Percentiles rank a stretch among this genome's conserved stretches.
phyloP scores from a whole-genome alignment of 768 basidiomycete genomes.

The Suillus bovinus region DNA sequence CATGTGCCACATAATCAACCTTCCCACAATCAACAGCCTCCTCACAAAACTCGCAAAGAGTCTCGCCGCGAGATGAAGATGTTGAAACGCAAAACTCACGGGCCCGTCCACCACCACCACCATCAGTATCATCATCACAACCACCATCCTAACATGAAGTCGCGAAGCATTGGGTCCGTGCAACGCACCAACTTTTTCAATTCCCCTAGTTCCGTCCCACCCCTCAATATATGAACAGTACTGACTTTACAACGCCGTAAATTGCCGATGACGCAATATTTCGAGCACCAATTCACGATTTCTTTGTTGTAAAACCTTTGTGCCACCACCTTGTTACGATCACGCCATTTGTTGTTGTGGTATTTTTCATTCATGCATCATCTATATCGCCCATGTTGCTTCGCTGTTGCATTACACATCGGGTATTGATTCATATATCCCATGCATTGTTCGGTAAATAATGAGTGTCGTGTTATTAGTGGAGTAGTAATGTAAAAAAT shows the following conservation, averaged over 20 bases:
- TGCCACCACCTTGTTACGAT: conserved; percentile 6
- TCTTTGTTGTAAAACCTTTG: conserved; percentile 7
- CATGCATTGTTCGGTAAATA: conserved; percentile 1
- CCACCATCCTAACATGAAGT: conserved; percentile 66
- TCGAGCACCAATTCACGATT: background rate
- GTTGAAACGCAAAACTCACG: conserved; percentile 59
- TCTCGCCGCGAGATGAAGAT: conserved; percentile 66
- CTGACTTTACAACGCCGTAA: background rate
- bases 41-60: conserved; percentile 63
- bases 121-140: conserved; percentile 55
- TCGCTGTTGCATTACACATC: background rate
- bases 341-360: background rate
- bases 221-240: conserved; percentile 27
- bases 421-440: conserved; percentile 1
- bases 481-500: conserved; percentile 7
- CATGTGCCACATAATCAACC: conserved; percentile 34
- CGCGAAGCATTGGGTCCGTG: conserved; percentile 52
- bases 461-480: conserved; percentile 2
- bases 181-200: conserved; percentile 49
- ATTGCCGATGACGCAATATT: background rate
- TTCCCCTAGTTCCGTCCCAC: conserved; percentile 30
- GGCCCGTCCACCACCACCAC: conserved; percentile 40
- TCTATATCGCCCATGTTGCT: background rate
- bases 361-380: background rate
- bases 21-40: conserved; percentile 40